Evolutionary conservation across 257 asterid genomes (phyloP), one percentile per base, ranked within the genome.

Genomic region (Jacaranda copaia): DNA sequence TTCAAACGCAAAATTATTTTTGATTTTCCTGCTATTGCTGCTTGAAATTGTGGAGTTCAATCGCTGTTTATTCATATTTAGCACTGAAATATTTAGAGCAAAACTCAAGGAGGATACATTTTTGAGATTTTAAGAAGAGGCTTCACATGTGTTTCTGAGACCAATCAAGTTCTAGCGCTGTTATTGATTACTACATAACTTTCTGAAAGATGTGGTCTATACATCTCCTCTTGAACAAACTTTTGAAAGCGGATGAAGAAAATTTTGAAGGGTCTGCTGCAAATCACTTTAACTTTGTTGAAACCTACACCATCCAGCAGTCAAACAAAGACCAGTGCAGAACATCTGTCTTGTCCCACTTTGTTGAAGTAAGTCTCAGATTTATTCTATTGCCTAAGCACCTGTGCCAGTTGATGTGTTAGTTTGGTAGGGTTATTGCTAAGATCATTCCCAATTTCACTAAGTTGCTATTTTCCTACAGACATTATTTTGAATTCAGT

Each of bases 201-300:
- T 76, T 79, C 64, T 36, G 74, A 81, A 77, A 84, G 76, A 94
- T 94, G 98, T 94, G 98, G 97, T 86, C 92, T 55, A 74, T 90
- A 82, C 66, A 78, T 89, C 78, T 84, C 72, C 78, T 94, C 66
- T 78, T 91, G 78, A 92, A 84, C 91, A 94, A 92, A 76, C 84
- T 94, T 81, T 16, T 88, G 86, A 89, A 90, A 83, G 77, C 86
- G 35, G 85, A 90, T 75, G 98, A 87, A 69, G 94, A 82, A 65
- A 79, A 83, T 71, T 71, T 72, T 60, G 88, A 87, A 45, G 89
- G 60, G 49, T 56, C 87, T 46, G 82, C 80, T 20, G 83, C 56
- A 61, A 48, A 77, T 77, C 83, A 76, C 79, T 82, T 90, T 68
- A 79, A 76, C 71, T 82, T 81, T 72, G 83, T 81, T 2, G 87